Evolutionary conservation across 305 asterid species (phyloP).

Genomic region (Fraxinus paxiana): DNA sequence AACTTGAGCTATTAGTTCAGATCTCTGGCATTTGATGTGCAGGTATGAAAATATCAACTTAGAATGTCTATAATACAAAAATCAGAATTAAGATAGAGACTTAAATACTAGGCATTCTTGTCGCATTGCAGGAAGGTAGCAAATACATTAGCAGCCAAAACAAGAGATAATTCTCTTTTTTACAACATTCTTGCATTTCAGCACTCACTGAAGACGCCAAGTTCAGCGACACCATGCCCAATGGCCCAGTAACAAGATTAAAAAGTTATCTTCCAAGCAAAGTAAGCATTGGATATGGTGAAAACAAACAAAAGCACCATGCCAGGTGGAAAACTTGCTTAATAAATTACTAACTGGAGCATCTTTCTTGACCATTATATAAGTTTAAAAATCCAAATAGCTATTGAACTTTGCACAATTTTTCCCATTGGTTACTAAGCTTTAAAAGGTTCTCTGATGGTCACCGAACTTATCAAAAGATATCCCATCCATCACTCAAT

Average conservation of each 20-base stretch:
- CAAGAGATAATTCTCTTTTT: not conserved
- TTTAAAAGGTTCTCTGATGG: not conserved
- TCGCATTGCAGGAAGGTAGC: not conserved
- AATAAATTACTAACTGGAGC: not conserved
- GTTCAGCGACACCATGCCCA: not conserved
- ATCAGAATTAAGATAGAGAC: not conserved
- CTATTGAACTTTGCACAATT: not conserved
- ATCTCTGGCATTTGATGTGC: not conserved
- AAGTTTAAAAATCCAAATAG: not conserved
- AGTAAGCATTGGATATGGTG: not conserved
- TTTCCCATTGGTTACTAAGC: not conserved
- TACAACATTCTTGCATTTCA: not conserved
- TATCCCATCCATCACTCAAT: not conserved
- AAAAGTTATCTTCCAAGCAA: not conserved
- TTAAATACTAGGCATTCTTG: not conserved
- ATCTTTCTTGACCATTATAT: not conserved
- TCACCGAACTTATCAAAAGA: not conserved
- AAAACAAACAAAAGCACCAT: not conserved
- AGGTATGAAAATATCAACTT: not conserved
- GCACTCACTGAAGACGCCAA: not conserved
- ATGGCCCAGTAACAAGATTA: not conserved
- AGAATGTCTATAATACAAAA: not conserved
- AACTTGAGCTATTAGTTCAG: constrained; percentile 7
- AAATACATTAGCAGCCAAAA: not conserved
- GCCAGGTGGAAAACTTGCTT: not conserved